Evolutionary conservation across 2,329 filamentous ascomycete species (phyloP).

Genomic region (Neurospora sp.): DNA sequence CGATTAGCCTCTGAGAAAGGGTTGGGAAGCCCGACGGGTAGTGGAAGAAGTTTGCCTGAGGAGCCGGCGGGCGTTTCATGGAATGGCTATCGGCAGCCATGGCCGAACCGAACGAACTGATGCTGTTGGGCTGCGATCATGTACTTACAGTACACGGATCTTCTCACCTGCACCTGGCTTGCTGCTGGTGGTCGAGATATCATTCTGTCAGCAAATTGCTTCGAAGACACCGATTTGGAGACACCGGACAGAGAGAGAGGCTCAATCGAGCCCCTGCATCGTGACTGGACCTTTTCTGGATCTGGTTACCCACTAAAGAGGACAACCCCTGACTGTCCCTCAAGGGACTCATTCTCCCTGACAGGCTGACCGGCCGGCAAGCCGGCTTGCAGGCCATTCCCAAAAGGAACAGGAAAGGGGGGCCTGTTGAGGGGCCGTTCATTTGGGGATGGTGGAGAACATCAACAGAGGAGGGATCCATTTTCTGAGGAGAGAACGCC

Average conservation of each 20-base stretch:
- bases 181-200: neutral
- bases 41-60: neutral
- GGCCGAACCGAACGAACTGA: neutral
- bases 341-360: neutral
- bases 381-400: neutral
- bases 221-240: neutral
- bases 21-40: neutral
- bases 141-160: neutral
- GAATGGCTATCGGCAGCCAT: neutral
- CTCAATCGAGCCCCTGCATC: neutral
- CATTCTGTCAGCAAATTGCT: neutral
- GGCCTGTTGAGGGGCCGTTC: neutral
- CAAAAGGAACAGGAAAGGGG: neutral
- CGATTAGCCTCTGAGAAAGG: neutral
- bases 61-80: neutral
- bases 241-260: neutral
- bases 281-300: neutral
- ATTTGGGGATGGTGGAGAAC: neutral
- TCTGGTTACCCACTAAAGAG: neutral
- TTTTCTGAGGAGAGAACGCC: neutral
- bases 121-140: neutral
- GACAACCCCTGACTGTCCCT: neutral
- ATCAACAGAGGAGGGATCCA: neutral
- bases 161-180: neutral
- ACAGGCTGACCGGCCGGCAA: neutral